phyloP scores from a whole-genome alignment of 805 yeast species.

The Zygotorulaspora chibaensis region DNA sequence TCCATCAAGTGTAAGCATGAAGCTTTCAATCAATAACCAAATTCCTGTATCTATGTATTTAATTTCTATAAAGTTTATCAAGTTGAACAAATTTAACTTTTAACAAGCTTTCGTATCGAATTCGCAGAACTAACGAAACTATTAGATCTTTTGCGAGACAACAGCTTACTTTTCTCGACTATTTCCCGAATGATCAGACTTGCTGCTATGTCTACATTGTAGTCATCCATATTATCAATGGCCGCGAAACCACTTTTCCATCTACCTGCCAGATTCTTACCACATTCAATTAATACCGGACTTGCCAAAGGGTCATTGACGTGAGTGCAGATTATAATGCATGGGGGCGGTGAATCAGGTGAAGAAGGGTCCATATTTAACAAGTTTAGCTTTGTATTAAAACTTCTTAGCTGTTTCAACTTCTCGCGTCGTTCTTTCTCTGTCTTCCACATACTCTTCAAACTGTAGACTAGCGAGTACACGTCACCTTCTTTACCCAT shows the following conservation, averaged over 20 bases:
- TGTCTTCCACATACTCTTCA: slow-evolving; percentile 56
- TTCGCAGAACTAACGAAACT: slow-evolving; percentile 3
- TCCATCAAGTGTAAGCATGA: slow-evolving; percentile 10
- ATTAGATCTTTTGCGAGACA: slow-evolving; percentile 4
- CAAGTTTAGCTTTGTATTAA: slow-evolving; percentile 31
- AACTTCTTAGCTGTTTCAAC: slow-evolving; percentile 30
- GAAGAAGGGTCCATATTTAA: slow-evolving; percentile 36
- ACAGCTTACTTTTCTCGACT: slow-evolving; percentile 42
- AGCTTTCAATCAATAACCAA: background rate
- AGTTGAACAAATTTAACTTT: background rate
- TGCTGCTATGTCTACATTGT: slow-evolving; percentile 53
- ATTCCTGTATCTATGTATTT: background rate
- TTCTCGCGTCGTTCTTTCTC: slow-evolving; percentile 32
- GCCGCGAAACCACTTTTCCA: slow-evolving; percentile 68
- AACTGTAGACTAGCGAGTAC: slow-evolving; percentile 52
- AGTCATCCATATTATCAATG: slow-evolving; percentile 50
- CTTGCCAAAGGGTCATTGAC: slow-evolving; percentile 52
- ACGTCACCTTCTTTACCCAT: slow-evolving; percentile 65
- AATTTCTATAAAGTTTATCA: background rate
- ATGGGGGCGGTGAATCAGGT: slow-evolving; percentile 55
- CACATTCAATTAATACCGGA: slow-evolving; percentile 55
- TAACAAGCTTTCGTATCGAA: slow-evolving; percentile 4
- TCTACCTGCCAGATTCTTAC: slow-evolving; percentile 48
- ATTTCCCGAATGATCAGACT: slow-evolving; percentile 57
- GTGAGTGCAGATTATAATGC: slow-evolving; percentile 64